A percentile compares a stretch with the other conserved stretches of the same genome.
Conservation (phyloP, 306 rosid genomes). For the Ammopiptanthus mongolicus region DNA sequence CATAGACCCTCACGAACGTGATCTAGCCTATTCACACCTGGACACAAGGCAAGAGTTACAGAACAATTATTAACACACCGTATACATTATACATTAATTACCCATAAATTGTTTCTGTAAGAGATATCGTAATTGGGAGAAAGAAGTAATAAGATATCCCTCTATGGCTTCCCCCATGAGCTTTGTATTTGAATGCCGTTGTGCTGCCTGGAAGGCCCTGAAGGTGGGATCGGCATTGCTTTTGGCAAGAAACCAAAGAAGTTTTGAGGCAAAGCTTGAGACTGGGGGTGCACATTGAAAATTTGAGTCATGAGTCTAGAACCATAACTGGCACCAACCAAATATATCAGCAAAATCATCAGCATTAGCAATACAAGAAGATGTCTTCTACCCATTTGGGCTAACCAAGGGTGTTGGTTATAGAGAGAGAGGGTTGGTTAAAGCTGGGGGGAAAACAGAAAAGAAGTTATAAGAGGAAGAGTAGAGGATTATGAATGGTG, state of each 20-base stretch:
- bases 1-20: too few species aligned
- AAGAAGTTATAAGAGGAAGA: background rate
- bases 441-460: background rate
- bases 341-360: slow-evolving; percentile 28
- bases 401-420: background rate
- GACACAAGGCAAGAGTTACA: background rate
- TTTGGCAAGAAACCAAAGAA: slow-evolving; percentile 62
- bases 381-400: slow-evolving; percentile 40
- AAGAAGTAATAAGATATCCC: background rate
- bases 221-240: slow-evolving; percentile 61
- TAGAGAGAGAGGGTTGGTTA: background rate
- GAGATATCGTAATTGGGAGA: background rate
- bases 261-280: slow-evolving; percentile 22
- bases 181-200: slow-evolving; percentile 51
- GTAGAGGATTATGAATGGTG: slow-evolving; percentile 20
- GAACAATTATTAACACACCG: background rate
- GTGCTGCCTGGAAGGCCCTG: slow-evolving; percentile 87
- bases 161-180: slow-evolving; percentile 43
- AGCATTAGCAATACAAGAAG: slow-evolving; percentile 20
- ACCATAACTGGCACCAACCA: slow-evolving; percentile 25
- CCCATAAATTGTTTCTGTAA: background rate
- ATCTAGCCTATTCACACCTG: too few species aligned
- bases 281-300: slow-evolving; percentile 38
- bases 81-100: slow-evolving; percentile 32
- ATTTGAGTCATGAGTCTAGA: slow-evolving; percentile 36